Conservation (phyloP, 2,329 filamentous ascomycete species). For the Cadophora sp. region DNA sequence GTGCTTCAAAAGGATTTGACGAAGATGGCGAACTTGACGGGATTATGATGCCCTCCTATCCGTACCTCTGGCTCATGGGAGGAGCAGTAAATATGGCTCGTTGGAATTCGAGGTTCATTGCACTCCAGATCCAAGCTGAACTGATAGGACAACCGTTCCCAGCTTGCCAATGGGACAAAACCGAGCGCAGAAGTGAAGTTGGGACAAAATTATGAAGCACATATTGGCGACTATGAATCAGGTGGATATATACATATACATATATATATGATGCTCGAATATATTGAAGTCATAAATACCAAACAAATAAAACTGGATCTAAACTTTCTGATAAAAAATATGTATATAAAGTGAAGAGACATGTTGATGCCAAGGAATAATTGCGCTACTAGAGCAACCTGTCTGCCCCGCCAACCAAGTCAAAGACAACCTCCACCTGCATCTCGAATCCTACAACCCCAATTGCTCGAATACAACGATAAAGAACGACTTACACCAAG, state of each 20-base stretch:
- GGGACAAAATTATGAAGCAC: background rate
- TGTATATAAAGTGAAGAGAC: background rate
- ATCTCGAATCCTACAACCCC: background rate
- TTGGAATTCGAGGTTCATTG: constrained; percentile 26
- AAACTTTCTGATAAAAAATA: too few species aligned
- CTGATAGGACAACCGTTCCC: constrained; percentile 23
- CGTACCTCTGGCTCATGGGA: constrained; percentile 5
- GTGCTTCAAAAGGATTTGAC: constrained; percentile 55
- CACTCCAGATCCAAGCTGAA: constrained; percentile 26
- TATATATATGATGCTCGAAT: background rate
- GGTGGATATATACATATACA: too few species aligned
- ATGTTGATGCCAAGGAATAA: background rate
- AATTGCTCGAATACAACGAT: background rate
- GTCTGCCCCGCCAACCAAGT: background rate
- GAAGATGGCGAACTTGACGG: constrained; percentile 53
- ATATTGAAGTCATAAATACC: background rate
- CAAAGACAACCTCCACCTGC: background rate
- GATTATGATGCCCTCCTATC: constrained; percentile 38
- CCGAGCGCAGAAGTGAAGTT: background rate
- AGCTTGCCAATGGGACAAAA: constrained; percentile 13
- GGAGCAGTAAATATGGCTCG: constrained; percentile 5
- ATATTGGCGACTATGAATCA: background rate
- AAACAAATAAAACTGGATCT: background rate
- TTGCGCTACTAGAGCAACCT: background rate
- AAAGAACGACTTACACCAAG: background rate